Evolutionary conservation across 2,329 filamentous ascomycete genomes (phyloP).

Genomic region (Cladosporium sp.): DNA sequence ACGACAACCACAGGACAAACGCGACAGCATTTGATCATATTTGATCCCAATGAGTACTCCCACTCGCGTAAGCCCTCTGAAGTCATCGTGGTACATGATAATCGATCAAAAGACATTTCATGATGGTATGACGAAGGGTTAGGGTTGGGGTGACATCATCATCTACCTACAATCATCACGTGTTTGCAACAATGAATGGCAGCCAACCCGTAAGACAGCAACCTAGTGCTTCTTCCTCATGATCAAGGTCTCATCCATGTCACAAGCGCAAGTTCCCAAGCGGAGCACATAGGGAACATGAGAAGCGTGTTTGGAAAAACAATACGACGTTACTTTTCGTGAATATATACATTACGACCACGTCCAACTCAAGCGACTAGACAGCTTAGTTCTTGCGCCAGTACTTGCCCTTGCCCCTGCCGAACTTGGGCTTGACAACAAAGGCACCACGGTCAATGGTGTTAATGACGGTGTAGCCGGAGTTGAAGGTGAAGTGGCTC

Average conservation of each 20-base stretch:
- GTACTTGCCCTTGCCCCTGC: constrained; percentile 22
- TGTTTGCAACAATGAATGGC: too few species aligned
- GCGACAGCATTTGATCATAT: too few species aligned
- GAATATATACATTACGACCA: constrained; percentile 1
- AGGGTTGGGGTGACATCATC: too few species aligned
- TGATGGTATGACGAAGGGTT: too few species aligned
- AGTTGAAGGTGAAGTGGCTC: constrained; percentile 55
- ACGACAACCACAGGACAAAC: too few species aligned
- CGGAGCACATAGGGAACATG: background rate
- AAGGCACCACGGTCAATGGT: constrained; percentile 56
- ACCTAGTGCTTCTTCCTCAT: too few species aligned
- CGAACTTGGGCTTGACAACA: constrained; percentile 44
- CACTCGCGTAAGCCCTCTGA: too few species aligned
- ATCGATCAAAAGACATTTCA: too few species aligned
- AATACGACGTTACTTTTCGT: constrained; percentile 4
- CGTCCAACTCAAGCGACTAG: background rate
- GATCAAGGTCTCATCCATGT: background rate
- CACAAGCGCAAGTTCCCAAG: background rate
- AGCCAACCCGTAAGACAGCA: too few species aligned
- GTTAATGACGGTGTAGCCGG: constrained; percentile 55
- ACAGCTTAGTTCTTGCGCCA: constrained; percentile 15
- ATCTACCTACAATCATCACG: too few species aligned
- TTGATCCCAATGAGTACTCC: too few species aligned
- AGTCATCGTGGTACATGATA: too few species aligned
- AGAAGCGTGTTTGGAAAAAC: background rate